phyloP scores from a whole-genome alignment of 2,329 filamentous ascomycete genomes.

The Aspergillus jensenii region DNA sequence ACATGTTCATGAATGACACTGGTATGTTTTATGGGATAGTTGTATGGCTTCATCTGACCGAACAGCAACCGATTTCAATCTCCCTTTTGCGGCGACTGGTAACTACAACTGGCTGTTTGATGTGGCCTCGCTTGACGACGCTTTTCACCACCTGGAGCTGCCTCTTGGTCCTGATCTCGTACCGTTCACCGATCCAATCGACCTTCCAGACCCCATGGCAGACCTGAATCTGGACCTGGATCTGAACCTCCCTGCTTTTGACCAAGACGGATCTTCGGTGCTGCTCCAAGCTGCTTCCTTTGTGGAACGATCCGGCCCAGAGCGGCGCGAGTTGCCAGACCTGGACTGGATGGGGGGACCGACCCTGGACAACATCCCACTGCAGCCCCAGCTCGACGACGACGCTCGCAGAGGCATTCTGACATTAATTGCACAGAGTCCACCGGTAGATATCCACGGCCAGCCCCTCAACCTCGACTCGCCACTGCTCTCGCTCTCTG shows the following conservation, averaged over 20 bases:
- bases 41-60: background rate
- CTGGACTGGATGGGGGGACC: slow-evolving; percentile 31
- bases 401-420: slow-evolving; percentile 44
- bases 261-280: slow-evolving; percentile 21
- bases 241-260: background rate
- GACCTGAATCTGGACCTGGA: background rate
- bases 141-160: slow-evolving; percentile 27
- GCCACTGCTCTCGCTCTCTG: slow-evolving; percentile 50
- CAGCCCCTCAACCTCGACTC: slow-evolving; percentile 50
- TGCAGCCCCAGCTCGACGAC: slow-evolving; percentile 28
- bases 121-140: slow-evolving; percentile 38
- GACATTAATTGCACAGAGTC: slow-evolving; percentile 51
- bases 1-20: slow-evolving; percentile 59
- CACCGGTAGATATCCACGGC: slow-evolving; percentile 51
- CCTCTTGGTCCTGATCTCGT: slow-evolving; percentile 25
- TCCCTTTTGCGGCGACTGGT: slow-evolving; percentile 62
- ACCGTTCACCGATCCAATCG: slow-evolving; percentile 20
- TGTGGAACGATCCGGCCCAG: slow-evolving; percentile 15
- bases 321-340: background rate
- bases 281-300: slow-evolving; percentile 25
- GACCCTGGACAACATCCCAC: slow-evolving; percentile 7
- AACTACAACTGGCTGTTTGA: slow-evolving; percentile 66
- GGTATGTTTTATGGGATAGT: slow-evolving; percentile 24
- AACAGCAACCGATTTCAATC: slow-evolving; percentile 62
- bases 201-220: background rate